Evolutionary conservation across 306 rosid genomes (phyloP).

Genomic region (Senna siamea): DNA sequence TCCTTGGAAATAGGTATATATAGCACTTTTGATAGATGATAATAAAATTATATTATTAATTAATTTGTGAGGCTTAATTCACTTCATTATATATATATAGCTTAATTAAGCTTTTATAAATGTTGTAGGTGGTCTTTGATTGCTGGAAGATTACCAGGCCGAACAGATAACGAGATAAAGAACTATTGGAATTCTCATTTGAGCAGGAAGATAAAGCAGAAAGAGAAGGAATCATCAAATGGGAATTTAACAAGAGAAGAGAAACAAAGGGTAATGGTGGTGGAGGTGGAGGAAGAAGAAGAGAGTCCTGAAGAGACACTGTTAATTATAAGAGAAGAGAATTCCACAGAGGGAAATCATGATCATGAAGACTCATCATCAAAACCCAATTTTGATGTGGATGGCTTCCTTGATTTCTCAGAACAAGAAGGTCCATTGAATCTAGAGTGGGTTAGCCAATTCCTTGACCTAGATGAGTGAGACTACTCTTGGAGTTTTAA

Average conservation of each 20-base stretch:
- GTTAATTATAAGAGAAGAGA: slow-evolving; percentile 40
- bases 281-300: no score
- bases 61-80: no score
- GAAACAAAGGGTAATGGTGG: not conserved
- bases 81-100: no score
- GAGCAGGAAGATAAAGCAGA: slow-evolving; percentile 57
- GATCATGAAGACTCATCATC: slow-evolving; percentile 25
- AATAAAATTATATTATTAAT: no score
- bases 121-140: slow-evolving; percentile 68
- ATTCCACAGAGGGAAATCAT: slow-evolving; percentile 38
- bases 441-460: slow-evolving; percentile 61
- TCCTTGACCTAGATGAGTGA: slow-evolving; percentile 42
- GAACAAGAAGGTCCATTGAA: slow-evolving; percentile 40
- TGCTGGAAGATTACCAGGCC: slow-evolving; percentile 71
- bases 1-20: slow-evolving; percentile 63
- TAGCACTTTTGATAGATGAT: no score
- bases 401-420: slow-evolving; percentile 65
- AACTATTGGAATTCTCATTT: slow-evolving; percentile 79
- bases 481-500: not conserved
- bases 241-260: slow-evolving; percentile 23
- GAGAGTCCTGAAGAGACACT: slow-evolving; percentile 13
- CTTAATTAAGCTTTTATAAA: not conserved
- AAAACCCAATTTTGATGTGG: slow-evolving; percentile 43
- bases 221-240: slow-evolving; percentile 37
- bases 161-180: slow-evolving; percentile 78